Evolutionary conservation across 805 yeast genomes (phyloP).

Genomic region (Wickerhamiella allomyrinae): DNA sequence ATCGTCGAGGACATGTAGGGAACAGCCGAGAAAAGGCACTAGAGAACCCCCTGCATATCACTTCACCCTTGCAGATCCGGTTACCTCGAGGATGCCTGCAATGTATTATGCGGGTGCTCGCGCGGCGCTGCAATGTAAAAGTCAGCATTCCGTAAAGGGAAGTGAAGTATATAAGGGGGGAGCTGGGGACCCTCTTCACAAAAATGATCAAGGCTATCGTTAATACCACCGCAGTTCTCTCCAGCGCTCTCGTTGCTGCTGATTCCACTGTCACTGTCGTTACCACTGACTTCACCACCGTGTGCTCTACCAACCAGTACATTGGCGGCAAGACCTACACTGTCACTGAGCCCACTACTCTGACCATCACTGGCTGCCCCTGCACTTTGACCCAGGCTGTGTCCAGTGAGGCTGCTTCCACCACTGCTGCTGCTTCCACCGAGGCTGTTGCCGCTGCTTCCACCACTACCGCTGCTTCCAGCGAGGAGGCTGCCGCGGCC

Average conservation of each 20-base stretch:
- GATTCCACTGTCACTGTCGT: constrained; percentile 10
- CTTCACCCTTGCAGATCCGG: no score
- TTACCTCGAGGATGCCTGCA: no score
- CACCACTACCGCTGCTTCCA: constrained; percentile 16
- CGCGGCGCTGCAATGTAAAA: no score
- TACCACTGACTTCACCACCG: constrained; percentile 17
- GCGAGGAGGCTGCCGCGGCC: constrained; percentile 1
- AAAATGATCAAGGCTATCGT: no score
- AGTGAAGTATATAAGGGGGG: no score
- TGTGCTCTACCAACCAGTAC: constrained; percentile 20
- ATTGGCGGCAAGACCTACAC: constrained; percentile 29
- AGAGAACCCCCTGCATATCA: no score
- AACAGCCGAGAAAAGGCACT: no score
- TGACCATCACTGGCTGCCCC: constrained; percentile 47
- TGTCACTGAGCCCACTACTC: constrained; percentile 36
- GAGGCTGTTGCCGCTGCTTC: constrained; percentile 26
- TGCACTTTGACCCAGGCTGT: constrained; percentile 43
- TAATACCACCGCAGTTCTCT: not conserved
- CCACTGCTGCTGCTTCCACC: constrained; percentile 6
- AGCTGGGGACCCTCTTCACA: no score
- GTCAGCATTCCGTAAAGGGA: no score
- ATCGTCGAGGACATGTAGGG: no score
- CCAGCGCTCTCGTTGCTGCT: not conserved
- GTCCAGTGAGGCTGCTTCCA: not conserved
- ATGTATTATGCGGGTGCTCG: no score